phyloP scores from a whole-genome alignment of 352 stramenopile species.

The Discostella stelligera region DNA sequence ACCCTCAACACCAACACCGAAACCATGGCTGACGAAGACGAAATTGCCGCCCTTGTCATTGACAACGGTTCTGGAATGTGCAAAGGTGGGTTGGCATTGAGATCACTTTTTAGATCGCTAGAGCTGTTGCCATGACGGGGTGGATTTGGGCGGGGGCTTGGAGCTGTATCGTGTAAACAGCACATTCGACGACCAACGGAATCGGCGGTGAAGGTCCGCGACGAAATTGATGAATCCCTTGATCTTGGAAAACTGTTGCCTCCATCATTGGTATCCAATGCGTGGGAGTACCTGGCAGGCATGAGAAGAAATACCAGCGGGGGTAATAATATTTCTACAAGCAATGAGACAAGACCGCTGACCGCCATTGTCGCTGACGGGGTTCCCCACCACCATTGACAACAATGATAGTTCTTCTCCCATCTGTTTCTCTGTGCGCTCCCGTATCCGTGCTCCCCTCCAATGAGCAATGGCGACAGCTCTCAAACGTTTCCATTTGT shows the following conservation, averaged over 20 bases:
- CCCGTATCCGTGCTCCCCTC: no score
- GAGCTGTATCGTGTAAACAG: background rate
- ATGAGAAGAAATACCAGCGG: no score
- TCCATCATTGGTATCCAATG: no score
- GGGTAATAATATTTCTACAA: no score
- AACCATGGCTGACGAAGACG: conserved; percentile 85
- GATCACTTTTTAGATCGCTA: background rate
- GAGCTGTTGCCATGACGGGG: background rate
- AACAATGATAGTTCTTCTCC: no score
- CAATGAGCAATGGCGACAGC: background rate
- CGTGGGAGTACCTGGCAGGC: no score
- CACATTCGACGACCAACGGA: background rate
- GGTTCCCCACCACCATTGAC: no score
- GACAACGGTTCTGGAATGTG: conserved; percentile 99
- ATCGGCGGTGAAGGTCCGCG: background rate
- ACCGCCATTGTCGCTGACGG: no score
- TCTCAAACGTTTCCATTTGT: background rate
- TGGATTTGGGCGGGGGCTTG: background rate
- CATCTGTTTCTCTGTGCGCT: no score
- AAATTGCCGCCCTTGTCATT: conserved; percentile 88
- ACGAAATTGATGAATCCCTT: background rate
- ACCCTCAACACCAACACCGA: conserved; percentile 22
- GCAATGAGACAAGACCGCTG: no score
- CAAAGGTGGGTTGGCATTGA: conserved; percentile 83
- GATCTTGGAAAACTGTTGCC: no score